Percentiles rank a stretch among this genome's conserved stretches.
These are phyloP conservation scores for Novymonas esmeraldas DNA, from an alignment of 208 protist genomes.

Conservation along the genomic window DNA sequence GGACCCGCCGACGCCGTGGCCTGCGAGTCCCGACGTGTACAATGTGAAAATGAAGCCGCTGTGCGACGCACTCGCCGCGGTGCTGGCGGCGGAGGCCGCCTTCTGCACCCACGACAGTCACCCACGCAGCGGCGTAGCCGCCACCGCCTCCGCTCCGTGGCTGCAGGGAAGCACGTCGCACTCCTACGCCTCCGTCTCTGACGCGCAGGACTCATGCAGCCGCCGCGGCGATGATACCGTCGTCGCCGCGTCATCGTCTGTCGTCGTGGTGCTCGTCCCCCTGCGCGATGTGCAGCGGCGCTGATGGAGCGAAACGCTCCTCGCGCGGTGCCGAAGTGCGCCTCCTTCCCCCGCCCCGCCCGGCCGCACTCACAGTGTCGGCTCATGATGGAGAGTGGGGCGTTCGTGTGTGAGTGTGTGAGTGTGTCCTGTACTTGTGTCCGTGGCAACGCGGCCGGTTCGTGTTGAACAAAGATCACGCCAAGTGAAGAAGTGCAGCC, in stretches of 20 bases:
- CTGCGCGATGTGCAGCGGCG: conserved; percentile 26
- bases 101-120: not conserved
- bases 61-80: conserved; percentile 42
- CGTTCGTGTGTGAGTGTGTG: too few relatives aligned
- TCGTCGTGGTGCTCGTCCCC: conserved; percentile 29
- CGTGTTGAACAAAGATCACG: too few relatives aligned
- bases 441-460: too few relatives aligned
- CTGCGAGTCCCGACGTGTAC: conserved; percentile 10
- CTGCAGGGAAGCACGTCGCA: not conserved
- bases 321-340: too few relatives aligned
- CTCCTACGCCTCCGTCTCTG: not conserved
- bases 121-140: not conserved
- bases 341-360: too few relatives aligned
- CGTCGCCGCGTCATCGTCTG: conserved; percentile 6
- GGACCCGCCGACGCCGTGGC: not conserved
- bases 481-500: too few relatives aligned
- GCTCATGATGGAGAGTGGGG: too few relatives aligned
- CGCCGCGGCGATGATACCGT: not conserved
- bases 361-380: too few relatives aligned
- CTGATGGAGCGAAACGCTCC: conserved; percentile 1
- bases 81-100: conserved; percentile 31
- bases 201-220: not conserved
- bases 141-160: not conserved
- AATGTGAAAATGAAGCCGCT: conserved; percentile 23
- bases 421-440: not conserved